phyloP scores from a whole-genome alignment of 108 stramenopile genomes.

The Nitzschia sp. region DNA sequence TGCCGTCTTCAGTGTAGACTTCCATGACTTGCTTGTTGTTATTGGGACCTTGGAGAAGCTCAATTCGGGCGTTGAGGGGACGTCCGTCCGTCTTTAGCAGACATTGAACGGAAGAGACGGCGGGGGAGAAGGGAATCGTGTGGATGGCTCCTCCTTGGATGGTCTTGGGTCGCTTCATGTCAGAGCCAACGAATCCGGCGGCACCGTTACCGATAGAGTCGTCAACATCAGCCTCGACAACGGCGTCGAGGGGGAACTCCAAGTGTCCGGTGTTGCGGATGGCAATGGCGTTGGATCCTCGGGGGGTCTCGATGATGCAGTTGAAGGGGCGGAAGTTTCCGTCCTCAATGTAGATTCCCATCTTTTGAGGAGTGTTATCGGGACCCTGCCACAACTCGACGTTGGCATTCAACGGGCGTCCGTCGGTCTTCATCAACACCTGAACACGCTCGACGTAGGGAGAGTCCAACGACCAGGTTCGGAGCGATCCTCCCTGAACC shows the following conservation, averaged over 20 bases:
- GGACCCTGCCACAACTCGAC: slow-evolving; percentile 80
- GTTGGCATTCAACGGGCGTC: slow-evolving; percentile 78
- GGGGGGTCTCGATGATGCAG: slow-evolving; percentile 74
- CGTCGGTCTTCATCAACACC: slow-evolving; percentile 70
- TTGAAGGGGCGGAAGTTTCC: slow-evolving; percentile 75
- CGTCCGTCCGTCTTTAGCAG: slow-evolving; percentile 82
- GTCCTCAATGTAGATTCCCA: slow-evolving; percentile 82
- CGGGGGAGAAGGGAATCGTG: slow-evolving; percentile 74
- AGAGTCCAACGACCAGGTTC: slow-evolving; percentile 69
- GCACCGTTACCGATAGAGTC: slow-evolving; percentile 45
- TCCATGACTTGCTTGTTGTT: slow-evolving; percentile 89
- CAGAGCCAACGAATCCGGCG: slow-evolving; percentile 31
- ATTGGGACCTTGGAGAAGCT: slow-evolving; percentile 84
- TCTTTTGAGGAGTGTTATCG: slow-evolving; percentile 81
- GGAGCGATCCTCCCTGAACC: slow-evolving; percentile 75
- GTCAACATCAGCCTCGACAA: slow-evolving; percentile 55
- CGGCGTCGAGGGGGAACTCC: slow-evolving; percentile 77
- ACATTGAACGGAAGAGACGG: slow-evolving; percentile 69
- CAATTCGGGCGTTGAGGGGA: slow-evolving; percentile 83
- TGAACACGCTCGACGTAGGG: slow-evolving; percentile 60
- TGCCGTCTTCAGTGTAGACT: slow-evolving; percentile 83
- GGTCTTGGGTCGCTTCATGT: slow-evolving; percentile 50
- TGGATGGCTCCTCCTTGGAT: slow-evolving; percentile 82
- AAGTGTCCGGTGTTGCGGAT: slow-evolving; percentile 78
- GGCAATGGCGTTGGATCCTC: slow-evolving; percentile 77